A percentile compares a stretch with the other conserved stretches of the same genome.
phyloP scores from a whole-genome alignment of 495 filamentous ascomycete species.

The Aspergillus avenaceus region DNA sequence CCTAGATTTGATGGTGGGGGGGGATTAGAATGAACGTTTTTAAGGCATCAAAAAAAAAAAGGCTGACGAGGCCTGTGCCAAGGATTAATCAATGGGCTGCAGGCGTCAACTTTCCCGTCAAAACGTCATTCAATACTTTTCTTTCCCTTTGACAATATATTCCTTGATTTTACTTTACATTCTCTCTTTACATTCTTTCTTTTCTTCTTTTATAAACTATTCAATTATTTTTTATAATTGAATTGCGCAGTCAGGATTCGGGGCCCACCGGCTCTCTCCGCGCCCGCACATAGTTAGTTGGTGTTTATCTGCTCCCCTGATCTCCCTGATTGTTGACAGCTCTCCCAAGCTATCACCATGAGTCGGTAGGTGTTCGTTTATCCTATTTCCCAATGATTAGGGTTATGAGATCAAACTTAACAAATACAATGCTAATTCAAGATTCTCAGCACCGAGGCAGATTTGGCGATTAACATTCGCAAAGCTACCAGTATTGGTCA shows the following conservation, averaged over 20 bases:
- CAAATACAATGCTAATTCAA: conserved; percentile 9
- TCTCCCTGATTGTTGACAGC: conserved; percentile 20
- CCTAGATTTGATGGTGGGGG: too few relatives aligned
- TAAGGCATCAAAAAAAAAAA: too few relatives aligned
- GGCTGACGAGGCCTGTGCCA: not conserved
- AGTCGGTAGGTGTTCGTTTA: conserved; percentile 37
- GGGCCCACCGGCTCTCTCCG: conserved; percentile 20
- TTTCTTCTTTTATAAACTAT: not conserved
- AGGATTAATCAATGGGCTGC: conserved; percentile 15
- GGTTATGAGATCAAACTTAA: not conserved
- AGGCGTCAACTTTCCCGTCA: conserved; percentile 37
- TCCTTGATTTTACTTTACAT: too few relatives aligned
- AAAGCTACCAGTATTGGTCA: conserved; percentile 88
- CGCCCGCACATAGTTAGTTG: conserved; percentile 7
- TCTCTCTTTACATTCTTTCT: too few relatives aligned
- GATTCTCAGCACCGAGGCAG: conserved; percentile 72
- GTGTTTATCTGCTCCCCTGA: conserved; percentile 15
- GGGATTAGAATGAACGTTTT: too few relatives aligned
- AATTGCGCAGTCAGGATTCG: conserved; percentile 22
- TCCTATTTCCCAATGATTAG: not conserved
- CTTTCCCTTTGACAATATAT: too few relatives aligned
- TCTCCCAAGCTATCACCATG: conserved; percentile 29
- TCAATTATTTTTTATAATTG: conserved; percentile 1
- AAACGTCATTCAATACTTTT: conserved; percentile 12
- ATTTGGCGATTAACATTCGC: conserved; percentile 90